phyloP scores from a whole-genome alignment of 257 asterid species.

The Solanum rostratum region DNA sequence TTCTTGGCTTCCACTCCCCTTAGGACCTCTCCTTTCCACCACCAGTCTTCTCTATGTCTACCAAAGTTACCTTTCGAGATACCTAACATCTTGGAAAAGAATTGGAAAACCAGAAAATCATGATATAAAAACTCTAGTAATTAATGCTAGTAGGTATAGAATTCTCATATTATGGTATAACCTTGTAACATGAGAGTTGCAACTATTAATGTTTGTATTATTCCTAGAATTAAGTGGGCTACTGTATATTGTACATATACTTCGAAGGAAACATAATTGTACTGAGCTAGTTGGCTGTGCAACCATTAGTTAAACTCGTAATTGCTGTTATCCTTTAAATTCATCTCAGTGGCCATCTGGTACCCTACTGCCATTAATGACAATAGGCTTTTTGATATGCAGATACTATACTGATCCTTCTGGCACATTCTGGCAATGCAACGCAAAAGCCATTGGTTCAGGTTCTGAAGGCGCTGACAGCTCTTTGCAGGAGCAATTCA shows the following conservation, averaged over 20 bases:
- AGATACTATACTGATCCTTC: conserved; percentile 89
- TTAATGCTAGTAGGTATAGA: background rate
- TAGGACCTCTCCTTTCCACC: no score
- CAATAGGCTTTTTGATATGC: conserved; percentile 1
- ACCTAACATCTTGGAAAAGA: no score
- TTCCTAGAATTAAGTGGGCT: background rate
- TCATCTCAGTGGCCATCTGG: background rate
- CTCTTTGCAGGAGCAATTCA: conserved; percentile 92
- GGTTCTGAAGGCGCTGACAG: conserved; percentile 99
- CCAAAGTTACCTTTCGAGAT: no score
- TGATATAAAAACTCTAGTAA: background rate
- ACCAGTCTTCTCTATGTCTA: no score
- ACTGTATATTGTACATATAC: background rate
- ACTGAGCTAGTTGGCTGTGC: background rate
- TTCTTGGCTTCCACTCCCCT: no score
- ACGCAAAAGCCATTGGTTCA: conserved; percentile 94
- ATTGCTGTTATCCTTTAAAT: background rate
- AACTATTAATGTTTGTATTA: background rate
- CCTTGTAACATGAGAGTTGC: background rate
- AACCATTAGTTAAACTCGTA: background rate
- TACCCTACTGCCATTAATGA: background rate
- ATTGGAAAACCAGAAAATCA: background rate
- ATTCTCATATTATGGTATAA: background rate
- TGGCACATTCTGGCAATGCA: conserved; percentile 96
- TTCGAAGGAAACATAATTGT: background rate